phyloP scores from a whole-genome alignment of 2,329 filamentous ascomycete genomes.

The Uncinocarpus reesii region DNA sequence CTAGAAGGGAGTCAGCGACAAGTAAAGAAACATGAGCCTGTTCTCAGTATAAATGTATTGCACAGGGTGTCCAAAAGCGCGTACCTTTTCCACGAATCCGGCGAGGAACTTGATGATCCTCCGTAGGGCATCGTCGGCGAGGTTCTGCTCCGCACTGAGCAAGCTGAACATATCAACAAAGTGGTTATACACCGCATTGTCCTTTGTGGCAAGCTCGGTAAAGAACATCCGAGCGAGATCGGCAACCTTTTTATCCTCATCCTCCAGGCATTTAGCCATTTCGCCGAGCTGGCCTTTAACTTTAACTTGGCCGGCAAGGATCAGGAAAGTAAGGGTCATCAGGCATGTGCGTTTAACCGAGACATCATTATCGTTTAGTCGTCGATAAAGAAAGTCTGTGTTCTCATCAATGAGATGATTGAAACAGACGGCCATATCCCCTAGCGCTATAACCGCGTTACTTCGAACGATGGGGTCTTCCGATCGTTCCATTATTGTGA shows the following conservation, averaged over 20 bases:
- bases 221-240: constrained; percentile 98
- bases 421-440: constrained; percentile 99
- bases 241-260: constrained; percentile 86
- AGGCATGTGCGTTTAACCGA: constrained; percentile 94
- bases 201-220: constrained; percentile 90
- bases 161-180: constrained; percentile 99
- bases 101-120: constrained; percentile 85
- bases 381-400: constrained; percentile 91
- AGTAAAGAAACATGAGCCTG: background rate
- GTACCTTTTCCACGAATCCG: constrained; percentile 93
- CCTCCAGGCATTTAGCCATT: constrained; percentile 98
- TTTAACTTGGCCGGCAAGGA: constrained; percentile 94
- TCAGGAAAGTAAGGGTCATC: constrained; percentile 97
- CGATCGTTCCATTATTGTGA: constrained; percentile 95
- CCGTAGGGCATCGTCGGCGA: constrained; percentile 77
- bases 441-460: constrained; percentile 92
- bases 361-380: constrained; percentile 75
- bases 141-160: constrained; percentile 65
- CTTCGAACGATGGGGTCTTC: constrained; percentile 85
- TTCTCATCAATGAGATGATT: constrained; percentile 99
- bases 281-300: constrained; percentile 97
- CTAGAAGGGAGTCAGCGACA: constrained; percentile 36
- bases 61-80: constrained; percentile 18
- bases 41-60: background rate
- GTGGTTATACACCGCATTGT: constrained; percentile 98